Base-by-base conservation (phyloP, 352 stramenopile species). In the Sclerospora graminicola region DNA sequence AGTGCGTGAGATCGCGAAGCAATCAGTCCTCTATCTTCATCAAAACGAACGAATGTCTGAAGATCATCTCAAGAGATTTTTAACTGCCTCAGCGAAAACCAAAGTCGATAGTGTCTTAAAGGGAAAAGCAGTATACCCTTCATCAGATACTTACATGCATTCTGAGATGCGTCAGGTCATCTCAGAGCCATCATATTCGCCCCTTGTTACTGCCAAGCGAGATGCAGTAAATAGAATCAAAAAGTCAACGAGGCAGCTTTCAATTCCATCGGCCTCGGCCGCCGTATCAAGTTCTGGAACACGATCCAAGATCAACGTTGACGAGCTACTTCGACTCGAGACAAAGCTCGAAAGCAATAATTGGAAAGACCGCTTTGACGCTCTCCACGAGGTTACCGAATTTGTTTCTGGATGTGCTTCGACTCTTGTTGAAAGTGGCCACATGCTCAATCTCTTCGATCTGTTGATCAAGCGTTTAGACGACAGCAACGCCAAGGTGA, bases 281-380 rank as follows among this genome's bases (percentile, higher is more conserved):
- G 42, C 34, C 8, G 18, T 38, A 15, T 59, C 46, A 14, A 57
- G 33, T 48, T 53, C 26, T 32, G 51, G 30, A 59, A 48, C 28
- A 38, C 41, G 50, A 50, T 50, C 34, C 30, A 57, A 32, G 9
- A 30, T 83, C n/a, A 69, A 83, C 19, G 32, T 29, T 8, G 62
- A 77, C 0, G 48, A 52, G 8, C 38, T 90, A 8, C 38, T 51
- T 41, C 37, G 36, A n/a, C 40, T 90, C 8, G 46, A 68, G 4
- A 63, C 52, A 8, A 65, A 66, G 15, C 66, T 90, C 11, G 63
- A 82, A 4, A 87, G 71, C 37, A 74, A 49, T 49, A 87, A 87
- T 45, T 90, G 76, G 79, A 87, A 84, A 56, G 76, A 87, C 33
- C 75, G 79, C 0, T 79, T 78, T 16, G 69, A 88, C 5, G 76